Evolutionary conservation across 495 filamentous ascomycete genomes (phyloP).

Genomic region (Aspergillus ellipticus): DNA sequence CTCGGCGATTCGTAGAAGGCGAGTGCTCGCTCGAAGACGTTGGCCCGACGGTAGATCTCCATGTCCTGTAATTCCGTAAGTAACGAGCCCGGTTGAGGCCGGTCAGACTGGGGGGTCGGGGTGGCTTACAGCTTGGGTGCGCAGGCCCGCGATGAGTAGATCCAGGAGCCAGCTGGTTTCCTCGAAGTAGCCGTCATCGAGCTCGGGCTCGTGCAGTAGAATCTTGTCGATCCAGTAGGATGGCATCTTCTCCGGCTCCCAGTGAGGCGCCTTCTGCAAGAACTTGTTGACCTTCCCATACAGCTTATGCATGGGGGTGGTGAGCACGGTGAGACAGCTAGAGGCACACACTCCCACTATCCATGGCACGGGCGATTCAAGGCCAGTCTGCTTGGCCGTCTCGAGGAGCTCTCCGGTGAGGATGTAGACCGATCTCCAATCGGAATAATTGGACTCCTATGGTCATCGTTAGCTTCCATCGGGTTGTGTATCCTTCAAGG

Average conservation of each 20-base stretch:
- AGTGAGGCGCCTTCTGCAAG: constrained; percentile 68
- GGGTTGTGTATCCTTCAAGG: not conserved
- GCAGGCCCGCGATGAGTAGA: constrained; percentile 67
- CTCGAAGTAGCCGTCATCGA: constrained; percentile 69
- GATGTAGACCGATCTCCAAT: constrained; percentile 71
- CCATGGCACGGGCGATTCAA: constrained; percentile 61
- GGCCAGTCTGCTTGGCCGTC: constrained; percentile 55
- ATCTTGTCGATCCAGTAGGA: constrained; percentile 69
- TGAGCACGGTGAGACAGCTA: constrained; percentile 61
- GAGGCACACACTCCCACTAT: constrained; percentile 71
- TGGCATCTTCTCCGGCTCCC: constrained; percentile 71
- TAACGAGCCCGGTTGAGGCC: not conserved
- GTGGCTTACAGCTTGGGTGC: constrained; percentile 47
- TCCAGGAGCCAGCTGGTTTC: constrained; percentile 80
- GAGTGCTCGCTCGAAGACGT: constrained; percentile 75
- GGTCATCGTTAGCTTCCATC: constrained; percentile 10
- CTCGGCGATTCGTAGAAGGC: constrained; percentile 65
- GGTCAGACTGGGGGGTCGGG: not conserved
- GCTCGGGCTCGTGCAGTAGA: constrained; percentile 62
- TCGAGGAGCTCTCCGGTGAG: constrained; percentile 76
- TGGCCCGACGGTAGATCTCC: constrained; percentile 74
- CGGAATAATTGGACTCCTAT: constrained; percentile 62
- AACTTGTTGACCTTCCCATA: constrained; percentile 86
- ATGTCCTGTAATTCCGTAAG: constrained; percentile 55
- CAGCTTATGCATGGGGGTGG: constrained; percentile 74